Conservation (phyloP, 2,329 filamentous ascomycete genomes). For the Penicillium hordei region DNA sequence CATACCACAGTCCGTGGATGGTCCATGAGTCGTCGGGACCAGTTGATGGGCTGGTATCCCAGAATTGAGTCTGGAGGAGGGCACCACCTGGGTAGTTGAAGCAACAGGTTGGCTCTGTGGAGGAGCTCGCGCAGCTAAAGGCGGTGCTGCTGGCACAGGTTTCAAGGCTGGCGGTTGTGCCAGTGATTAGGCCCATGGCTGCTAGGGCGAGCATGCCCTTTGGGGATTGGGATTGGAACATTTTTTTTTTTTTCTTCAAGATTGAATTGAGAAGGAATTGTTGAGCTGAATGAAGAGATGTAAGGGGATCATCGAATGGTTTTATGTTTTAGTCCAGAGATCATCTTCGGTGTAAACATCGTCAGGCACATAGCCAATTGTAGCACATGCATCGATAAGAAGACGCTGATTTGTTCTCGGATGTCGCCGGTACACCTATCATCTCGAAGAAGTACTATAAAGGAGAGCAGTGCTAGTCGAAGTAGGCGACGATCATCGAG, state of each 20-base stretch:
- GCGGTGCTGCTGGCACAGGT: conserved; percentile 40
- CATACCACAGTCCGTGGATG: conserved; percentile 57
- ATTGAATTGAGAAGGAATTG: neutral
- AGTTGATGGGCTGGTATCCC: conserved; percentile 56
- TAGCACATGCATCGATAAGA: conserved; percentile 32
- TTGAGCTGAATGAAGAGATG: neutral
- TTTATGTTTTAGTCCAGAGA: neutral
- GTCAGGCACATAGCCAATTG: conserved; percentile 7
- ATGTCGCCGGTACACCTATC: conserved; percentile 14
- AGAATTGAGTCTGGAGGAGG: conserved; percentile 60
- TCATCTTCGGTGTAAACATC: conserved; percentile 1
- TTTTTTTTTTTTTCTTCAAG: neutral
- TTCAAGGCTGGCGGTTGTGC: conserved; percentile 27
- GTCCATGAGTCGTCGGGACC: conserved; percentile 60
- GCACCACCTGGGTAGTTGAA: conserved; percentile 60
- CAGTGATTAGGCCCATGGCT: conserved; percentile 20
- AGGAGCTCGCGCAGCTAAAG: conserved; percentile 58
- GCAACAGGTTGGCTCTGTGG: conserved; percentile 54
- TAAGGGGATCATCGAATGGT: neutral
- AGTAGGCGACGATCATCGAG: conserved; percentile 9
- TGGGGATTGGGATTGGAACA: conserved; percentile 11
- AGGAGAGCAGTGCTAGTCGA: neutral
- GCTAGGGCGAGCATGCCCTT: conserved; percentile 28
- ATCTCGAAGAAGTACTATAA: neutral
- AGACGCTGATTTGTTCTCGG: conserved; percentile 30